These are phyloP conservation scores for Croton setiger DNA, from an alignment of 441 rosid genomes.

Conservation along the genomic window DNA sequence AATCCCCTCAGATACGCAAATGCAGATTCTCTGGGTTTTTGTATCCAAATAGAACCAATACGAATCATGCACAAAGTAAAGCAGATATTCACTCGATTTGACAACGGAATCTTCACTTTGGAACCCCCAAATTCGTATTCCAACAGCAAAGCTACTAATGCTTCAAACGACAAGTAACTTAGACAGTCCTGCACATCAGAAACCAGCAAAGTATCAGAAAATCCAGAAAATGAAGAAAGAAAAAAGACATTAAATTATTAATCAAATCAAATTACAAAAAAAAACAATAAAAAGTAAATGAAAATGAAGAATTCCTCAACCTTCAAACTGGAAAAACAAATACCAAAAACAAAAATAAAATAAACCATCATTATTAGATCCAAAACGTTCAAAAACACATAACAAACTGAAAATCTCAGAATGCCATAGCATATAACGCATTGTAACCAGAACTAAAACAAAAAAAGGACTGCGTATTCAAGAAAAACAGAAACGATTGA, in stretches of 20 bases:
- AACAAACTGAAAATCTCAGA: not conserved
- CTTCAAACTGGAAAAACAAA: not conserved
- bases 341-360: not conserved
- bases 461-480: not conserved
- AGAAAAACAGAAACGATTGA: not conserved
- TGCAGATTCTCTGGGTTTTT: constrained; percentile 25
- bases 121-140: constrained; percentile 10
- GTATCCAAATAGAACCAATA: constrained; percentile 26
- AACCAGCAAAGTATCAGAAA: constrained; percentile 2
- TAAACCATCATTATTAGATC: not conserved
- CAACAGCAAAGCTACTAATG: too few species aligned
- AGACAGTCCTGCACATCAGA: constrained; percentile 6
- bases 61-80: constrained; percentile 12
- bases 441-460: not conserved
- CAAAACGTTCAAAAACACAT: not conserved
- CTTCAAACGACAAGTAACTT: not conserved
- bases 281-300: not conserved
- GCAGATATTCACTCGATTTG: constrained; percentile 13
- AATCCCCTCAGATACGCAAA: constrained; percentile 27
- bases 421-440: not conserved
- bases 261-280: too few species aligned
- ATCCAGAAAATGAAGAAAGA: not conserved
- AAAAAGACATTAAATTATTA: too few species aligned
- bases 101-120: constrained; percentile 9
- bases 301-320: not conserved